Evolutionary conservation across 2,329 filamentous ascomycete species (phyloP), one percentile per base, ranked within the genome.

Genomic region (Talaromyces piceae): DNA sequence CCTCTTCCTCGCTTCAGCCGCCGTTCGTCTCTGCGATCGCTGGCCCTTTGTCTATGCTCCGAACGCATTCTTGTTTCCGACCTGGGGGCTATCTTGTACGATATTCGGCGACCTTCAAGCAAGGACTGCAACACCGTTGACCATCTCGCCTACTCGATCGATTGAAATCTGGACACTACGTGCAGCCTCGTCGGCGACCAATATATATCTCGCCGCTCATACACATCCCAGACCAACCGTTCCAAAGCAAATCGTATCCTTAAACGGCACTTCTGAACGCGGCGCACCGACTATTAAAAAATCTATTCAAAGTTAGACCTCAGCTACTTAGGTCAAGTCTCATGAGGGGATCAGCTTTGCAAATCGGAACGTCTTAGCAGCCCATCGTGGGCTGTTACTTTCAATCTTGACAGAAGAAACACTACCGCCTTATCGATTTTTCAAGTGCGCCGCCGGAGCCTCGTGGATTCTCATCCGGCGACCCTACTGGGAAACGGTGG

Each of bases 401-500:
- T 1, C 7, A 20, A 9, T 11, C 33, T 9, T 18, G 16, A 37
- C 11, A 37, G 33, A 37, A 18, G 33, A 37, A 8, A 37, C 6
- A 37, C 16, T 9, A 9, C 20, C 33, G 33, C 13, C 31, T 16
- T 16, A 16, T n/a, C 8, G 12, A 9, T 11, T 22, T 13, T 43
- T 18, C 11, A 43, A 22, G 39, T 13, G 22, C 23, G 22, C 9
- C 23, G 23, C 3, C 25, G 4, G 8, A 12, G n/a, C n/a, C 20
- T 8, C 25, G 39, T 16, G 20, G 13, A 23, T 43, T 4, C 13
- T 25, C 18, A 16, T 12, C 20, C 20, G n/a, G 39, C 39, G 39
- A 43, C 22, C 13, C 18, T 9, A 12, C 20, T 18, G 46, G 49
- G 31, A 50, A 51, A n/a, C n/a, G 49, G 50, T 43, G 43, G 41